Percentiles rank a stretch among this genome's conserved stretches.
phyloP scores from a whole-genome alignment of 495 filamentous ascomycete species.

The Podospora appendiculata region DNA sequence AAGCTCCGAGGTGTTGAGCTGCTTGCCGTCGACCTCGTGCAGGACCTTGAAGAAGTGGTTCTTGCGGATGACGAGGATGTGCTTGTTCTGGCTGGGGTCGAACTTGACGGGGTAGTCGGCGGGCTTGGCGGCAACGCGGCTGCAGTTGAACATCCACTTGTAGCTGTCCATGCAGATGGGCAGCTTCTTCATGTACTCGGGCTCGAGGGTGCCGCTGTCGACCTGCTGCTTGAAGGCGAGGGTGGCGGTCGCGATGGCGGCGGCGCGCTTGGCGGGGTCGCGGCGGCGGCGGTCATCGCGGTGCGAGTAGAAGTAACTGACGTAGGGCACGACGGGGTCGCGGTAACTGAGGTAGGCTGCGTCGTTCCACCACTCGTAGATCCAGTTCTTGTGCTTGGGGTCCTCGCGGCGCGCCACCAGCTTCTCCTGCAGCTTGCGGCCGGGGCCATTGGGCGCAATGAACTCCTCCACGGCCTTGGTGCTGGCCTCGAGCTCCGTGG shows the following conservation, averaged over 20 bases:
- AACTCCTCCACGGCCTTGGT: constrained; percentile 79
- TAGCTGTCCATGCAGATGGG: constrained; percentile 97
- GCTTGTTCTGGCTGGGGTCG: constrained; percentile 61
- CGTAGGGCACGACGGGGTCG: constrained; percentile 95
- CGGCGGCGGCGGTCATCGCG: constrained; percentile 83
- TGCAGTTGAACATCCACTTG: constrained; percentile 98
- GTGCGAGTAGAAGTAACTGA: constrained; percentile 99
- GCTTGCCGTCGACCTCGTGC: constrained; percentile 66
- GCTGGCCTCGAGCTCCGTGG: constrained; percentile 65
- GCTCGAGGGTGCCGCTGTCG: constrained; percentile 75
- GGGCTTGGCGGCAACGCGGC: constrained; percentile 75
- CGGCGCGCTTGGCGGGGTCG: constrained; percentile 86
- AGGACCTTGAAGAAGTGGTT: constrained; percentile 92
- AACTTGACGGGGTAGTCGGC: constrained; percentile 83
- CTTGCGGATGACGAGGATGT: constrained; percentile 85
- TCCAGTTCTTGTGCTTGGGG: constrained; percentile 85
- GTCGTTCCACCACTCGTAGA: constrained; percentile 97
- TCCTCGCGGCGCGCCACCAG: constrained; percentile 74
- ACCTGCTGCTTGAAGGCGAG: constrained; percentile 94
- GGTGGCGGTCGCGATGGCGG: constrained; percentile 74
- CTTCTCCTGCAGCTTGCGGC: constrained; percentile 81
- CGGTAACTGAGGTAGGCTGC: constrained; percentile 86
- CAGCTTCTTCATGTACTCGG: constrained; percentile 93
- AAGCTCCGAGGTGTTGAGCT: constrained; percentile 79
- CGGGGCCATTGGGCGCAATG: constrained; percentile 70